Evolutionary conservation across 306 rosid genomes (phyloP).

Genomic region (Dryas alaskensis): DNA sequence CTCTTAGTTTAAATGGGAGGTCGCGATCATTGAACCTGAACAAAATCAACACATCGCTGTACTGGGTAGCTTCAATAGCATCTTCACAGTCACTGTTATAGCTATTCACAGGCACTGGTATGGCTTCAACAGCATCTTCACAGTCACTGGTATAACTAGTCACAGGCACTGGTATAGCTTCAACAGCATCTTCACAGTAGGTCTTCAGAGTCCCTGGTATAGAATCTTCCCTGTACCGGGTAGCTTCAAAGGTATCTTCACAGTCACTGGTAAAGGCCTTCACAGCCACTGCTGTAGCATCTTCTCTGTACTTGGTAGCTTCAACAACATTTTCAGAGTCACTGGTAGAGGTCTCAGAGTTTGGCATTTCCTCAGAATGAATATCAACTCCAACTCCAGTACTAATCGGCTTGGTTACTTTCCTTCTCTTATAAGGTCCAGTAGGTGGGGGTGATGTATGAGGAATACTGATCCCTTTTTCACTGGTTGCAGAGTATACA

Average conservation of each 20-base stretch:
- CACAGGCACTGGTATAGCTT: constrained; percentile 20
- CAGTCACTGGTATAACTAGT: constrained; percentile 18
- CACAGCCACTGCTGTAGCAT: background rate
- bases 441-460: constrained; percentile 70
- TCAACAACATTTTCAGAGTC: constrained; percentile 46
- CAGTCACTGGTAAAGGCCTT: background rate
- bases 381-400: constrained; percentile 38
- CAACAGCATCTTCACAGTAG: constrained; percentile 42
- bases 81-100: constrained; percentile 35
- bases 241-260: background rate
- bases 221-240: background rate
- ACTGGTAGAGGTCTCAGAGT: constrained; percentile 5
- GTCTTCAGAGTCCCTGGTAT: constrained; percentile 26
- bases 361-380: constrained; percentile 31
- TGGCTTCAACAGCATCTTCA: constrained; percentile 50
- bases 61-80: constrained; percentile 58
- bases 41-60: constrained; percentile 67
- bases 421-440: constrained; percentile 84
- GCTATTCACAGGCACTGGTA: background rate
- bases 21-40: constrained; percentile 76
- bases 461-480: constrained; percentile 25
- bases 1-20: constrained; percentile 76
- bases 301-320: constrained; percentile 55
- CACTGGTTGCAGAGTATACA: constrained; percentile 31
- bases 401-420: constrained; percentile 39